These are phyloP conservation scores for Microthlaspi erraticum DNA, from an alignment of 345 rosid genomes.

Conservation along the genomic window DNA sequence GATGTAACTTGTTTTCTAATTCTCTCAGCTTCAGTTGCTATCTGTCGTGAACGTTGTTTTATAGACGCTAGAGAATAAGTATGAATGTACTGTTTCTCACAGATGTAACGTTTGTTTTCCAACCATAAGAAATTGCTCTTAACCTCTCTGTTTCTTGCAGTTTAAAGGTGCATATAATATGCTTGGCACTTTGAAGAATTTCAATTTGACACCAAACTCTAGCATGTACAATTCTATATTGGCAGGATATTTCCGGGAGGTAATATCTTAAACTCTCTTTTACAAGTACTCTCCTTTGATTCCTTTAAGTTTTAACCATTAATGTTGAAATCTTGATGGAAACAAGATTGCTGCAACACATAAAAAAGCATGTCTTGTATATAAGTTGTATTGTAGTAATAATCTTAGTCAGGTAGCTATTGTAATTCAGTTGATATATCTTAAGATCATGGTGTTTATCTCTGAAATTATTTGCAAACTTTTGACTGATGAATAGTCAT, in stretches of 20 bases:
- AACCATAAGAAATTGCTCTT: constrained; percentile 5
- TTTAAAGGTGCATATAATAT: constrained; percentile 74
- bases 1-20: constrained; percentile 61
- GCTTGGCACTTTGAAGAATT: constrained; percentile 69
- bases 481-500: neutral
- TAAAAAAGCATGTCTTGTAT: constrained; percentile 10
- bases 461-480: constrained; percentile 24
- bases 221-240: constrained; percentile 78
- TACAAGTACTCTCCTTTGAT: neutral
- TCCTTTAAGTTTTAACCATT: neutral
- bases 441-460: constrained; percentile 1
- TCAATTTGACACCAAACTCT: constrained; percentile 58
- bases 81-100: constrained; percentile 27
- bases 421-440: neutral
- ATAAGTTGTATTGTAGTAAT: constrained; percentile 8
- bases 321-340: constrained; percentile 13
- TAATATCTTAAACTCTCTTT: constrained; percentile 35
- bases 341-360: constrained; percentile 17
- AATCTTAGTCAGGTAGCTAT: neutral
- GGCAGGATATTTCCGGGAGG: constrained; percentile 85
- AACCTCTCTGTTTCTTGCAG: constrained; percentile 48
- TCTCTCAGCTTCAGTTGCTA: constrained; percentile 25
- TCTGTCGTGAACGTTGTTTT: neutral
- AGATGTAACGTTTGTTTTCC: constrained; percentile 3
- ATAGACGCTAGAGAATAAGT: constrained; percentile 10